phyloP scores from a whole-genome alignment of 345 rosid species.

The Populus tremula region DNA sequence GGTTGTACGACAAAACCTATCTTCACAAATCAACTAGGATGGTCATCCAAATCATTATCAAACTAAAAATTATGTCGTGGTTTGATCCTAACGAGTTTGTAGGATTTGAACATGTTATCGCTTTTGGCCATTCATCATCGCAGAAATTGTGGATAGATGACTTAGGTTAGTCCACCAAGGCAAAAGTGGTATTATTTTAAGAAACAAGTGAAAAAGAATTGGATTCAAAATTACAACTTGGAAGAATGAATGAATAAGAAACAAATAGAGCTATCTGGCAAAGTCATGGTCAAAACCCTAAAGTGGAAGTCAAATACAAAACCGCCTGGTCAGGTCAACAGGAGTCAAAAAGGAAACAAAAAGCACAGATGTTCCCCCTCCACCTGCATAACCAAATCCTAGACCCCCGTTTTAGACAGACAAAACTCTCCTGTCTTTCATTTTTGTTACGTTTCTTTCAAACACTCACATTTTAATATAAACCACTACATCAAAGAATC shows the following conservation, averaged over 20 bases:
- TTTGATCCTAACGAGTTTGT: neutral
- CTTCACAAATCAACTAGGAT: neutral
- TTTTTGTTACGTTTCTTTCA: neutral
- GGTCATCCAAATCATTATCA: neutral
- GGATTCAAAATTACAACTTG: neutral
- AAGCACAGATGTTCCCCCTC: neutral
- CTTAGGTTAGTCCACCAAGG: neutral
- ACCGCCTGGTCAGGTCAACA: neutral
- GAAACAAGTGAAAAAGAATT: neutral
- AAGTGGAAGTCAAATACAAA: neutral
- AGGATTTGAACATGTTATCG: neutral
- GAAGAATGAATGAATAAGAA: neutral
- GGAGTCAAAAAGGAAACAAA: conserved; percentile 1
- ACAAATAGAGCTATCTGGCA: neutral
- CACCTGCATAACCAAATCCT: neutral
- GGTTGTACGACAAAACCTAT: neutral
- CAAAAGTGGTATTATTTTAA: neutral
- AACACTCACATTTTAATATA: neutral
- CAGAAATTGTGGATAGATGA: neutral
- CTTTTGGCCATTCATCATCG: neutral
- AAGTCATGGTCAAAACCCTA: neutral
- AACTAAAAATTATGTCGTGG: neutral
- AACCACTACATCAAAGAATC: neutral
- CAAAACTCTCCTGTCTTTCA: neutral
- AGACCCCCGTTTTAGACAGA: neutral